Evolutionary conservation across 139 green algal species (phyloP).

Genomic region (Coccomyxa sp.): DNA sequence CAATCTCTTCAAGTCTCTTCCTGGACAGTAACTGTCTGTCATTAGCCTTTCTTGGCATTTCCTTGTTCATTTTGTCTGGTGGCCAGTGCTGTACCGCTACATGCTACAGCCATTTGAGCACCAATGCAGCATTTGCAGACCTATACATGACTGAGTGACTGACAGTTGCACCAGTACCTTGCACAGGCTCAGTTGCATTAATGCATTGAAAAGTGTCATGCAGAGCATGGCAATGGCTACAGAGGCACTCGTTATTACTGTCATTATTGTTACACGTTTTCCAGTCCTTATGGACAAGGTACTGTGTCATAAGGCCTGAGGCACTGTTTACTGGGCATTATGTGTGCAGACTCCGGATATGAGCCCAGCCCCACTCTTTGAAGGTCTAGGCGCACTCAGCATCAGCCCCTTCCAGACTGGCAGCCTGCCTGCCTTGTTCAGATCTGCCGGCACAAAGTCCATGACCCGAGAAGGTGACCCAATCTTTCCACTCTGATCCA

Average conservation of each 20-base stretch:
- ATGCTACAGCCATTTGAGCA: not conserved
- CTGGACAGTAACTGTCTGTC: no score
- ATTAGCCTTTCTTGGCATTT: no score
- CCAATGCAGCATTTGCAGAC: no score
- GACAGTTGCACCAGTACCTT: no score
- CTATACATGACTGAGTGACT: no score
- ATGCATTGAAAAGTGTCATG: not conserved
- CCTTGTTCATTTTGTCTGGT: no score
- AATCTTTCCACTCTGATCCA: no score
- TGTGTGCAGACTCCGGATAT: not conserved
- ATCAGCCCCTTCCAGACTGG: not conserved
- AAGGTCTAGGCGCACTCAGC: not conserved
- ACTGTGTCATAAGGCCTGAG: not conserved
- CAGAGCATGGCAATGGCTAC: not conserved
- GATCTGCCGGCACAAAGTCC: not conserved
- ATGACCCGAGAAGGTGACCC: not conserved
- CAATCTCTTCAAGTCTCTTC: not conserved
- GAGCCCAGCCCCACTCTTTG: not conserved
- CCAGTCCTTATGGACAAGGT: no score
- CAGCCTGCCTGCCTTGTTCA: not conserved
- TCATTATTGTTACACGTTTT: not conserved
- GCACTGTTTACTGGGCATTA: not conserved
- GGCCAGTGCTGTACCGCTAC: not conserved
- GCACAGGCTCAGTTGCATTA: not conserved
- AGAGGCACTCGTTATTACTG: not conserved